Base-by-base conservation (phyloP, 1,139 yeast genomes). In the Nadsonia starkeyi-henricii region DNA sequence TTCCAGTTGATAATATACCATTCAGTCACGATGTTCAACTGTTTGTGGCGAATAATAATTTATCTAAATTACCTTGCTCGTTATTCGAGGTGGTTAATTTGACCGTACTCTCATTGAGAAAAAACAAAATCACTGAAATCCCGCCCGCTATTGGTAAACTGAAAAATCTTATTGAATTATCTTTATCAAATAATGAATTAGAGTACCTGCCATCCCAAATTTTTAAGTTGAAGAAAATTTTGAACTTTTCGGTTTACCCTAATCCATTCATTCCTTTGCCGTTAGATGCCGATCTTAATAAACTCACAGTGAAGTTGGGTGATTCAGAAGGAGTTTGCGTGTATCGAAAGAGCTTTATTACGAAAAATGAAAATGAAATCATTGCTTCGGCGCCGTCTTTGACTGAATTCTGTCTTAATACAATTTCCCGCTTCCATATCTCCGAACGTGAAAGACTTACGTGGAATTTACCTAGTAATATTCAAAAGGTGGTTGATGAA, bases 151-250 rank as follows among this genome's bases (percentile, higher is more conserved):
- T 80, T 20, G 66, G 70, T 33, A 62, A 68, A 33, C 65, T 78
- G 39, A 53, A 48, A 12, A 64, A 68, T 47, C 65, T 81, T 44
- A 65, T 63, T 19, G 77, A 78, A 48, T 63, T 80, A 33, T 72
- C 78, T 9, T 55, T 80, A 17, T 73, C 75, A 18, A 70, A 74
- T 42, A 81, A 81, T 60, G 65, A 69, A 49, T 61, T 80, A 26
- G 64, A 65, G 47, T 74, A 66, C 47, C 60, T 81, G 12, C 86
- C 86, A 0, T 69, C 70, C 48, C 80, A 78, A 57, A 69, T 80
- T 2, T 61, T 78, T 20, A 62, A 64, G 8, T 62, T 80, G 20
- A 62, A 66, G 1, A 59, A 64, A 2, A 61, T 80, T 42, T 62
- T 65, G 19, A 68, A 72, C 1, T 61, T 80, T 13, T 65, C 78